Base-by-base conservation (phyloP, 192 early-diverging fungal genomes). In the Kickxella alabastrina region DNA sequence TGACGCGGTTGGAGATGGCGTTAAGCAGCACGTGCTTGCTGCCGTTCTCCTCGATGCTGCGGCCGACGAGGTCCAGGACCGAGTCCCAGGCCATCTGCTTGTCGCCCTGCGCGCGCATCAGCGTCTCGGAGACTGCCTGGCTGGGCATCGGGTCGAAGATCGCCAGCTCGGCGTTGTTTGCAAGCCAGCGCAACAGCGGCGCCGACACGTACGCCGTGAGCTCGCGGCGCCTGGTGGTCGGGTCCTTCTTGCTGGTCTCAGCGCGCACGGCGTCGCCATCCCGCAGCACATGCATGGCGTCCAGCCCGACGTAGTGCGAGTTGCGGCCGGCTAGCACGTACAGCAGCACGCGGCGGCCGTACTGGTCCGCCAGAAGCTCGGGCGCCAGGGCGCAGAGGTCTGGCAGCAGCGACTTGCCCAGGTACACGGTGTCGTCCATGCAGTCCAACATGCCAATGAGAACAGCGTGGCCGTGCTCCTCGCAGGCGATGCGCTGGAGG, bases 341-440 rank as follows among this genome's bases (percentile, higher is more conserved):
- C 61, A 95, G 72, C 49, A 89, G 73, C 26, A 92, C 83, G 51
- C 87, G 83, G 49, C 85, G 82, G 15, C 84, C 92, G 57, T 80
- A 89, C 65, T 86, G 84, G 72, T 94, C 80, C 42, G 70, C 61
- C 52, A 85, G 43, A 48, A 92, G 78, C 42, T 87, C 83, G 21
- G 59, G 59, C 27, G 49, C 28, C 39, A 46, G 25, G 36, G 57
- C 48, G 54, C 62, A 25, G 54, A 76, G 28, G 57, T 80, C 82
- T 42, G 71, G 59, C 42, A 97, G 52, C 48, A 97, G 78, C 21
- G 85, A 67, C 60, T 93, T 95, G 45, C 67, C 58, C 36, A 92
- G 68, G 25, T 93, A 71, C 22, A 93, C 89, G 10, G 93, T 98
- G 69, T 98, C 95, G 68, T 98, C 95, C 14, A 94, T 80, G 50